These are phyloP conservation scores for Trichoderma hamatum DNA, from an alignment of 2,329 filamentous ascomycete genomes.

Conservation along the genomic window DNA sequence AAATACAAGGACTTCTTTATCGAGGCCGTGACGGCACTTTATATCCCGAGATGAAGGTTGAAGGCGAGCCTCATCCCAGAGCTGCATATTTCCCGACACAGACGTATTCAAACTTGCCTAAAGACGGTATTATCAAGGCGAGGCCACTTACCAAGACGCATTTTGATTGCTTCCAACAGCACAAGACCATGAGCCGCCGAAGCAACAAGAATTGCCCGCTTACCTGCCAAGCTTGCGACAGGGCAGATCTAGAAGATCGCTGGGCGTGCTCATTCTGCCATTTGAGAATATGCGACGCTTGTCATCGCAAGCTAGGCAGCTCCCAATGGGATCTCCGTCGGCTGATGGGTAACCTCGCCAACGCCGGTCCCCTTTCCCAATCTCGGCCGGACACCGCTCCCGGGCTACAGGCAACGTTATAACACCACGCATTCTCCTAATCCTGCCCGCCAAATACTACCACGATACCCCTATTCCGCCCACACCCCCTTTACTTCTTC, in stretches of 20 bases:
- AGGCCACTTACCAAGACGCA: constrained; percentile 49
- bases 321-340: constrained; percentile 49
- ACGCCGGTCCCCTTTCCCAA: constrained; percentile 28
- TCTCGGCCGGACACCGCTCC: constrained; percentile 32
- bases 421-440: not conserved
- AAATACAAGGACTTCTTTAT: constrained; percentile 42
- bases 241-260: constrained; percentile 49
- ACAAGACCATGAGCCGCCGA: constrained; percentile 52
- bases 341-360: constrained; percentile 41
- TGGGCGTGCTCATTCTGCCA: constrained; percentile 55
- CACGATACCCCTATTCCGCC: constrained; percentile 17
- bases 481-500: constrained; percentile 3
- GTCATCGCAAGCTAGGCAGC: constrained; percentile 47
- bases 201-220: constrained; percentile 55
- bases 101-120: constrained; percentile 34
- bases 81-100: constrained; percentile 45
- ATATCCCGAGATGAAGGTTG: constrained; percentile 47
- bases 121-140: constrained; percentile 47
- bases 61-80: constrained; percentile 41
- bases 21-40: constrained; percentile 45
- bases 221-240: constrained; percentile 57
- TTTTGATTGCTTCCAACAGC: constrained; percentile 52
- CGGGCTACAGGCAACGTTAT: constrained; percentile 28
- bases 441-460: constrained; percentile 19
- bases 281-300: constrained; percentile 55